Conservation (phyloP, 495 filamentous ascomycete species). For the Podospora fimiseda region DNA sequence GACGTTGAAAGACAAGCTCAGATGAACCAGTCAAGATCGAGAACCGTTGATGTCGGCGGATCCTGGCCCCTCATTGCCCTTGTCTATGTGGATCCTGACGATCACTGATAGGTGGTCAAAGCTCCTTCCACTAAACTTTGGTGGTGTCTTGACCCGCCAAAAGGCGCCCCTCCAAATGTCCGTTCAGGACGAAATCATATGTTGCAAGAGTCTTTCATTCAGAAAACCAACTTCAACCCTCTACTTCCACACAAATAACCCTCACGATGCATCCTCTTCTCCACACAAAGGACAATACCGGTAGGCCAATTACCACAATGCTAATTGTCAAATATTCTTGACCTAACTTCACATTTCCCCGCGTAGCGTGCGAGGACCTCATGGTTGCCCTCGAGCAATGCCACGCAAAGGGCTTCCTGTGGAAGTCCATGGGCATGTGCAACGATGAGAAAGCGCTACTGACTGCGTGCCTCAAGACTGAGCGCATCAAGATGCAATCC, state of each 20-base stretch:
- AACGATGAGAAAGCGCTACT: conserved; percentile 76
- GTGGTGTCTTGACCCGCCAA: too few species aligned
- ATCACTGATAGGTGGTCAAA: conserved; percentile 5
- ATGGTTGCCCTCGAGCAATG: conserved; percentile 93
- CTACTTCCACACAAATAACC: neutral
- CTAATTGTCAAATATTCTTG: neutral
- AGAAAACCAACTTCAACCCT: neutral
- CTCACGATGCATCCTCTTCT: conserved; percentile 90
- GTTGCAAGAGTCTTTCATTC: neutral
- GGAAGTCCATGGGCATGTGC: conserved; percentile 84
- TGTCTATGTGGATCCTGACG: neutral
- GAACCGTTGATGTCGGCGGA: neutral
- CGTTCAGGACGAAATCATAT: neutral
- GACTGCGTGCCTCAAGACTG: conserved; percentile 71
- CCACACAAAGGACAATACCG: conserved; percentile 81
- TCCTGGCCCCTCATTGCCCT: neutral
- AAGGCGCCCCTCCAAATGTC: neutral
- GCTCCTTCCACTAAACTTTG: neutral
- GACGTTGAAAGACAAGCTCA: neutral
- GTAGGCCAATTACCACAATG: conserved; percentile 41
- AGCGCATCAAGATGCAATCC: conserved; percentile 68
- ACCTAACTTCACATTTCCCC: neutral
- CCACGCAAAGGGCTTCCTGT: conserved; percentile 85
- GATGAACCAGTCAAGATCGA: neutral
- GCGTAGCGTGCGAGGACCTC: conserved; percentile 80